phyloP scores from a whole-genome alignment of 164 flowering plant species.

The Dillenia suffruticosa region DNA sequence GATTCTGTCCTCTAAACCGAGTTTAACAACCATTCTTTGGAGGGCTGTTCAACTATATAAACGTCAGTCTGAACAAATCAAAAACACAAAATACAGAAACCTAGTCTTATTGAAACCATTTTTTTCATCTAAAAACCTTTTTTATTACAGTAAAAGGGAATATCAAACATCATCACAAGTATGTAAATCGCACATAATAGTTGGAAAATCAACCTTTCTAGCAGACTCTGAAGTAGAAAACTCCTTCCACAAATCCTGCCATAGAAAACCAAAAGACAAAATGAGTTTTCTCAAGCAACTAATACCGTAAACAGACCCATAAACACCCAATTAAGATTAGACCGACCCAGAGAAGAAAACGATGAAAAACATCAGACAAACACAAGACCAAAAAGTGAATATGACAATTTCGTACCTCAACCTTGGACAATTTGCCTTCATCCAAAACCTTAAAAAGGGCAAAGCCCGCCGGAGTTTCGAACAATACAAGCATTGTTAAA shows the following conservation, averaged over 20 bases:
- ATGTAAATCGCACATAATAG: neutral
- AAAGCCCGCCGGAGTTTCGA: slow-evolving; percentile 91
- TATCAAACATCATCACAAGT: neutral
- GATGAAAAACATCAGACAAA: neutral
- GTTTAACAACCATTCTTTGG: no score
- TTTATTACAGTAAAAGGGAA: neutral
- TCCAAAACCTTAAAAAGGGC: slow-evolving; percentile 87
- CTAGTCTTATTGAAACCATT: no score
- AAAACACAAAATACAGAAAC: no score
- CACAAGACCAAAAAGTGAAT: neutral
- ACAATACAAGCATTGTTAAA: slow-evolving; percentile 61
- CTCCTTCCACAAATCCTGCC: slow-evolving; percentile 74
- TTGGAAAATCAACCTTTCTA: slow-evolving; percentile 41
- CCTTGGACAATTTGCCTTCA: slow-evolving; percentile 84
- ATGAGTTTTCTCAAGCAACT: neutral
- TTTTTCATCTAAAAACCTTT: neutral
- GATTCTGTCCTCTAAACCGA: no score
- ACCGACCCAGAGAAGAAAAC: neutral
- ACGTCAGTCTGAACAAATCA: no score
- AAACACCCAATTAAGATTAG: slow-evolving; percentile 3
- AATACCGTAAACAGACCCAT: neutral
- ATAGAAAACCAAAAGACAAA: slow-evolving; percentile 3
- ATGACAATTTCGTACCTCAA: slow-evolving; percentile 35
- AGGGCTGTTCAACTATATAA: no score
- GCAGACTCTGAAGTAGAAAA: slow-evolving; percentile 65